Base-by-base conservation (phyloP, 2,329 filamentous ascomycete genomes). In the Sclerotinia subarctica region DNA sequence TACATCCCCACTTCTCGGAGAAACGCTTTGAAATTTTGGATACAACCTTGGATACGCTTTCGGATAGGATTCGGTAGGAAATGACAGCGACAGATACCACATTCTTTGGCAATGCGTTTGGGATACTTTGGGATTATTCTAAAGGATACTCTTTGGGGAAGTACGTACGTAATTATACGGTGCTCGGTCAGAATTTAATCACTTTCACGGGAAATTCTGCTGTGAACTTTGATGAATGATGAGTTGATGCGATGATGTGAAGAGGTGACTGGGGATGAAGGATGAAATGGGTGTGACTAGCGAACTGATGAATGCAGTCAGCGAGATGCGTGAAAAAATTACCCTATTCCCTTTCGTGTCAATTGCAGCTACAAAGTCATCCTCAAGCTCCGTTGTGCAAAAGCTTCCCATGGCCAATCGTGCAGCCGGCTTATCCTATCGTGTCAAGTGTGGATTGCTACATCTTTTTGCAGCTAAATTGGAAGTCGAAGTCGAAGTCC, bases 81-180 rank as follows among this genome's bases (percentile, higher is more conserved):
- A 63, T 63, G 59, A 63, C 10, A 38, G 59, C 59, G 59, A 63
- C 46, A 42, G 59, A 63, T 63, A 63, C 59, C 59, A 63, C 59
- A 38, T 63, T 63, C 59, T 51, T 63, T 63, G 59, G 59, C 29
- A 42, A n/a, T 15, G 59, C 29, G n/a, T 26, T 51, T 38, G 5
- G 46, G 19, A 38, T 17, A n/a, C 47, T 52, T 42, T 13, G 59
- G 46, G 26, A 26, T 21, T 8, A 51, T 51, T 51, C 46, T 51
- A 26, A 51, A 32, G 59, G 59, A 49, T 46, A 29, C 24, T 46
- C 46, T 46, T 46, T 15, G 24, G 46, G 46, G 19, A 26, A 51
- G n/a, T 35, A 59, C 19, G 42, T 32, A 46, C 57, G 17, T 46
- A 38, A 51, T 62, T 21, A 51, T 26, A 63, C n/a, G 59, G 59